Conservation (phyloP, 208 protist genomes). For the Leishmania lainsoni region DNA sequence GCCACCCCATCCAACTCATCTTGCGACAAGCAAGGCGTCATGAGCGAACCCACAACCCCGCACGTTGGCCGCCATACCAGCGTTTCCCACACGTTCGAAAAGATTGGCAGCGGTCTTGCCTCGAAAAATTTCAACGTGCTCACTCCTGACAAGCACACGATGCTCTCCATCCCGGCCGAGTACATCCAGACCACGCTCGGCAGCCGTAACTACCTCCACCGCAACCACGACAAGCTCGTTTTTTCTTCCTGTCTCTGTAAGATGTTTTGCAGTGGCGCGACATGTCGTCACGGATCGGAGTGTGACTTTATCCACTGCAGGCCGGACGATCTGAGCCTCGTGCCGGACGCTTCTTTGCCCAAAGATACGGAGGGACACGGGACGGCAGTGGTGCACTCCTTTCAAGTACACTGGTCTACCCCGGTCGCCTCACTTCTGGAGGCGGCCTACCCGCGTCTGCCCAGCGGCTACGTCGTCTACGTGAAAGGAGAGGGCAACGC, state of each 20-base stretch:
- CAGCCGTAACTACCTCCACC: constrained; percentile 48
- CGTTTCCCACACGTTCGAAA: constrained; percentile 22
- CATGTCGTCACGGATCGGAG: constrained; percentile 46
- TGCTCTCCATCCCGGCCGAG: constrained; percentile 60
- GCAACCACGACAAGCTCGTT: constrained; percentile 46
- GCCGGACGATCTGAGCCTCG: constrained; percentile 39
- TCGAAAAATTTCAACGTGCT: constrained; percentile 62
- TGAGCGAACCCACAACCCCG: background rate
- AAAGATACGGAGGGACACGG: constrained; percentile 11
- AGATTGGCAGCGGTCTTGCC: constrained; percentile 32
- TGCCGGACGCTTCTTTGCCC: constrained; percentile 14
- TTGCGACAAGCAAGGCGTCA: background rate
- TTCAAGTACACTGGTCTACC: constrained; percentile 59
- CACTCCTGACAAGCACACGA: constrained; percentile 60
- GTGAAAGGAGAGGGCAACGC: constrained; percentile 37
- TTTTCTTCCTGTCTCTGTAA: constrained; percentile 75
- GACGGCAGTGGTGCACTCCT: constrained; percentile 25
- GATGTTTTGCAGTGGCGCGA: constrained; percentile 39
- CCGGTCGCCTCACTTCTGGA: constrained; percentile 36
- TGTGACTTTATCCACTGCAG: constrained; percentile 79
- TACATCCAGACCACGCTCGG: constrained; percentile 55
- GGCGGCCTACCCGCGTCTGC: constrained; percentile 47
- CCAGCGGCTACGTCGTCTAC: constrained; percentile 40
- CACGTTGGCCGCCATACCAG: constrained; percentile 13
- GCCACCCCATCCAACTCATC: background rate